These are phyloP conservation scores for Tuber magnatum DNA, from an alignment of 495 filamentous ascomycete species.

Conservation along the genomic window DNA sequence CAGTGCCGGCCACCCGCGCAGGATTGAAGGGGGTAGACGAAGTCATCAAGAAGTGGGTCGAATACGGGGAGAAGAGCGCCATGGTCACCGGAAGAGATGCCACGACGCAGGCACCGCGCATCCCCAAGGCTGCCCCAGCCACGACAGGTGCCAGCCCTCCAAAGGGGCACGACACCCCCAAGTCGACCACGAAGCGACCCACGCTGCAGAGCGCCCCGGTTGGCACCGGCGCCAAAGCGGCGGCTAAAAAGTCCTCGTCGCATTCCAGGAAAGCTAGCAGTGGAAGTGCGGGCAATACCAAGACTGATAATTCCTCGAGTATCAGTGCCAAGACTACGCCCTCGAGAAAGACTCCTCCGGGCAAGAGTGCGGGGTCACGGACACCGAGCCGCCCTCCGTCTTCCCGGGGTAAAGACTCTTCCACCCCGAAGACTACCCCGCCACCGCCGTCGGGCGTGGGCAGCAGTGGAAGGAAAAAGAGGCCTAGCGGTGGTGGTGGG, in stretches of 20 bases:
- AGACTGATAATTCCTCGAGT: background rate
- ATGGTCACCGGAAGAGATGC: conserved; percentile 9
- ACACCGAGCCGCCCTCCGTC: conserved; percentile 16
- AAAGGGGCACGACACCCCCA: background rate
- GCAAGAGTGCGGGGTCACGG: background rate
- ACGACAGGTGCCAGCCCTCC: background rate
- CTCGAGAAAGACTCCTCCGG: background rate
- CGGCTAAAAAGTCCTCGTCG: background rate
- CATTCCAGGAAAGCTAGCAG: background rate
- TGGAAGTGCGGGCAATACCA: background rate
- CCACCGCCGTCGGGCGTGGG: background rate
- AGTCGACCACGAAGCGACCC: conserved; percentile 11
- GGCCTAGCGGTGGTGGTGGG: background rate
- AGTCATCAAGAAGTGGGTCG: conserved; percentile 75
- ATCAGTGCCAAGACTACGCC: background rate
- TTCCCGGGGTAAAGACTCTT: conserved; percentile 6
- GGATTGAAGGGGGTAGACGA: conserved; percentile 73
- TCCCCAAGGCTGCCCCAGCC: conserved; percentile 4
- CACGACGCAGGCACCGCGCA: background rate
- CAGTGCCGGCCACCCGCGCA: conserved; percentile 66
- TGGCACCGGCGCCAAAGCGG: background rate
- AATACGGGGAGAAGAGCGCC: conserved; percentile 57
- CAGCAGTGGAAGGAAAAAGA: conserved; percentile 6
- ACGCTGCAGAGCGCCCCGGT: conserved; percentile 9
- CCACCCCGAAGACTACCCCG: background rate